Evolutionary conservation across 2,329 filamentous ascomycete species (phyloP), one percentile per base, ranked within the genome.

Genomic region (Huntiella moniliformis): DNA sequence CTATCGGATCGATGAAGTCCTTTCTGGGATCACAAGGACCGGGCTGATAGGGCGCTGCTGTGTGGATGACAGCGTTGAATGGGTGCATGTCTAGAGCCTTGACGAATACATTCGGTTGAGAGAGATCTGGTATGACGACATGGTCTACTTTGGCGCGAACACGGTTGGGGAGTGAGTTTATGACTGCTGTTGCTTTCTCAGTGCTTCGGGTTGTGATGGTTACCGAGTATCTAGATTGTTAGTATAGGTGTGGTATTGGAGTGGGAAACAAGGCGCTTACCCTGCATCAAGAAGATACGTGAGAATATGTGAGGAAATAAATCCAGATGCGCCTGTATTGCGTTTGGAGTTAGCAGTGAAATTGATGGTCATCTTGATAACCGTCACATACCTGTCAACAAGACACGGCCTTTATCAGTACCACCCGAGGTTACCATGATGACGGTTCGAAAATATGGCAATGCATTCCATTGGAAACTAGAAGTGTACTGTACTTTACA

Each of bases 1-100:
- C 64, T 5, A 71, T 72, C 0, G 72, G 73, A 40, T 73, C 64
- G 7, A 76, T 61, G 17, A 76, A 61, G 38, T 71, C 67, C 13
- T 56, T 59, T 7, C 60, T 55, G 4, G 61, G 60, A 47, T 67
- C 64, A 3, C 71, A 68, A 40, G 78, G 68, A 42, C 76, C 74
- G 57, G 77, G 71, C 54, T 82, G 77, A 63, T 82, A 87, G 0
- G 83, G 82, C 0, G 73, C 78, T 2, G 81, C 79, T 4, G 79
- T 83, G 58, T 85, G 79, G 44, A 85, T 67, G 42, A 88, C 79
- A 39, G 71, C 77, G 54, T 83, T 77, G 51, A 88, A 82, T 0
- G 75, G 72, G 0, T 61, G 36, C 16, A 49, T 49, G 38, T 39
- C 35, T 31, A 49, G 22, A n/a, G 47, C 71, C 50, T 71, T 60